Evolutionary conservation across 148 eudicot species (phyloP), one percentile per base, ranked within the genome.

Genomic region (Amaranthus cruentus): DNA sequence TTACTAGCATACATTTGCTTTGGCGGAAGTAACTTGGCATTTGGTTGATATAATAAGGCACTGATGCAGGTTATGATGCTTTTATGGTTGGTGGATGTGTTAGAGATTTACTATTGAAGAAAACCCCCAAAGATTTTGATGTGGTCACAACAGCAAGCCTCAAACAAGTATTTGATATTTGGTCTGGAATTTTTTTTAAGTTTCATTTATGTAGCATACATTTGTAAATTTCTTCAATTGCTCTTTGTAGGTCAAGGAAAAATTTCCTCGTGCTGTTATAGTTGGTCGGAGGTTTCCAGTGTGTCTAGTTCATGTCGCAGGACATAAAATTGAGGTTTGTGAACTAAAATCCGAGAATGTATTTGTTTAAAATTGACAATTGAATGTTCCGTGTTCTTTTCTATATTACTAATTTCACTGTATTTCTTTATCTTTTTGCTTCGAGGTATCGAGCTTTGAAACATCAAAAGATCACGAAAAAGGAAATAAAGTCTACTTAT

Each of bases 81-180:
- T 95, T 87, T 81, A 83, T 95, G 78, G 98, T 95, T 50, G 98
- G 98, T 86, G 98, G 98, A 51, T 95, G 97, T 81, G 96, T 95
- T 55, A 87, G 98, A 87, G 98, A 95, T 83, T 82, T 95, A 78
- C 71, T 95, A 51, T 84, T 91, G 38, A 84, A 85, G 62, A 95
- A 71, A 86, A 75, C 79, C 60, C 98, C 98, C 4, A 95, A 90
- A 76, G 98, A 95, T 85, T 95, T 87, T 74, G 98, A 95, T 82
- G 89, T 95, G 64, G 82, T 95, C 81, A 95, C 98, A 48, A 85
- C 96, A 28, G 98, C 98, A 58, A 51, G 67, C 63, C 96, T 95
- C 72, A 50, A 76, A 38, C 74, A 90, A 96, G 98, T 94, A 48
- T 44, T 7, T 68, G 18, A 58, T 69, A 8, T 38, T 21, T 28